Evolutionary conservation across 306 rosid species (phyloP).

Genomic region (Medicago arabica): DNA sequence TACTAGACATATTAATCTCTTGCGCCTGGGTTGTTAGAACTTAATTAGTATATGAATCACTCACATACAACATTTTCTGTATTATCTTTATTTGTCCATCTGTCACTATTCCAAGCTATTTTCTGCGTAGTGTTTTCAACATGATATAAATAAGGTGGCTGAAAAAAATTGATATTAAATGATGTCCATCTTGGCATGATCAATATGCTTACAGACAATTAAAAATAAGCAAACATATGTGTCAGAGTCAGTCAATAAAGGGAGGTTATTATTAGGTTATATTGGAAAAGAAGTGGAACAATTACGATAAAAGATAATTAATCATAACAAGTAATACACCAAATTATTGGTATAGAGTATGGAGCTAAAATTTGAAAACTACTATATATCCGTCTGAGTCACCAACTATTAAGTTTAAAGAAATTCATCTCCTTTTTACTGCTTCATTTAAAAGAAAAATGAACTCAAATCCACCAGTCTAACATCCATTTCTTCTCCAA

Average conservation of each 20-base stretch:
- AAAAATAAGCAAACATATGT: too few relatives aligned
- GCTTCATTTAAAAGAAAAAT: background rate
- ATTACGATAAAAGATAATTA: too few relatives aligned
- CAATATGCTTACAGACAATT: background rate
- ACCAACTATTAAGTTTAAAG: too few relatives aligned
- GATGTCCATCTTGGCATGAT: conserved; percentile 3
- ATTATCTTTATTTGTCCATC: background rate
- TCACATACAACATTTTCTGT: background rate
- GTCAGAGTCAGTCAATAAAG: background rate
- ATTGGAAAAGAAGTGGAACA: too few relatives aligned
- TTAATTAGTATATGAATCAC: background rate
- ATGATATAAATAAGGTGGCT: background rate
- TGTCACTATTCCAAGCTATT: conserved; percentile 26
- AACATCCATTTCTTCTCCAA: background rate
- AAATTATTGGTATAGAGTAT: too few relatives aligned
- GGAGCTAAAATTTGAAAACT: too few relatives aligned
- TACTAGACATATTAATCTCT: conserved; percentile 13
- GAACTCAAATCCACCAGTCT: background rate
- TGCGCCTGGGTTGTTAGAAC: conserved; percentile 25
- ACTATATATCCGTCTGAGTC: too few relatives aligned
- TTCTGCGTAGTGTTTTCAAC: background rate
- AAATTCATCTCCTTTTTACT: background rate
- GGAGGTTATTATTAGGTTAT: too few relatives aligned
- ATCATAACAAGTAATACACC: too few relatives aligned
- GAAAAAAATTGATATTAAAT: background rate